These are phyloP conservation scores for Trichocomaceae sp. DNA, from an alignment of 2,329 filamentous ascomycete genomes.

Conservation along the genomic window DNA sequence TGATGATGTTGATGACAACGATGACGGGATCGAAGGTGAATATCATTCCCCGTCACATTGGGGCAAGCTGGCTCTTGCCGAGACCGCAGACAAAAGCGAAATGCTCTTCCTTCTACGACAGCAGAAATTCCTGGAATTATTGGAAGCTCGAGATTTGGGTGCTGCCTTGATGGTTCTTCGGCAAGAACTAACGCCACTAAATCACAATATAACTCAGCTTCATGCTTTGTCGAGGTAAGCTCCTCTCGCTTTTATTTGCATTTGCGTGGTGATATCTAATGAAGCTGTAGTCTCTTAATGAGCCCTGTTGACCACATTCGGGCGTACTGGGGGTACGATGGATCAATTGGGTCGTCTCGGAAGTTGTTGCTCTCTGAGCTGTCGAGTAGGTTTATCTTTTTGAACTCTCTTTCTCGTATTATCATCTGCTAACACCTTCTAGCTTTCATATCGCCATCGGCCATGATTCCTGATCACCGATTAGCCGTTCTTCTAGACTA, in stretches of 20 bases:
- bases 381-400: slow-evolving; percentile 57
- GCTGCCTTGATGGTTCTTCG: slow-evolving; percentile 76
- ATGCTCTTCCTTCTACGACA: slow-evolving; percentile 87
- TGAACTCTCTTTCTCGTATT: neutral
- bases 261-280: neutral
- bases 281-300: slow-evolving; percentile 68
- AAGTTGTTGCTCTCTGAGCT: slow-evolving; percentile 69
- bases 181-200: slow-evolving; percentile 77
- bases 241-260: neutral
- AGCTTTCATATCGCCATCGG: slow-evolving; percentile 89
- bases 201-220: slow-evolving; percentile 68
- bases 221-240: slow-evolving; percentile 70
- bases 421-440: slow-evolving; percentile 6
- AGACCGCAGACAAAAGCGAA: slow-evolving; percentile 65
- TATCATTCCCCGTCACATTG: slow-evolving; percentile 22
- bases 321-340: slow-evolving; percentile 75
- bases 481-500: slow-evolving; percentile 74
- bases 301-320: slow-evolving; percentile 73
- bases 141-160: slow-evolving; percentile 68
- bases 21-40: slow-evolving; percentile 35
- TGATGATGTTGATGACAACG: slow-evolving; percentile 16
- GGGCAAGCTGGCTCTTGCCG: slow-evolving; percentile 64
- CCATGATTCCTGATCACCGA: slow-evolving; percentile 92
- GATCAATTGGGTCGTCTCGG: slow-evolving; percentile 67
- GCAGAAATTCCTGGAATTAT: slow-evolving; percentile 88